These are phyloP conservation scores for Gigaspora rosea DNA, from an alignment of 192 early-diverging fungal genomes.

Conservation along the genomic window DNA sequence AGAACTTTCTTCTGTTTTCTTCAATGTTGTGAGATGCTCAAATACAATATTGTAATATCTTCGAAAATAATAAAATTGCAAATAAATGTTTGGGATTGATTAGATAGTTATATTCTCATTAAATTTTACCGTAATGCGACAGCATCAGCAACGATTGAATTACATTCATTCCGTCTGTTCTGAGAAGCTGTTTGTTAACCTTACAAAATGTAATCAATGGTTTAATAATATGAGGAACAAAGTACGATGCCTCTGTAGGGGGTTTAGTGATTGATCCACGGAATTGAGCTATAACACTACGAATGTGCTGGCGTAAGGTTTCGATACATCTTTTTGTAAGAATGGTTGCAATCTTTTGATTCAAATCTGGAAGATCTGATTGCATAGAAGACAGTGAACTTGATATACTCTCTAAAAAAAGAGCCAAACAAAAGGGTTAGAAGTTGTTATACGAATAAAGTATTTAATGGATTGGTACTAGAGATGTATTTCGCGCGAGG, in stretches of 20 bases:
- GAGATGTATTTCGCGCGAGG: too few species aligned
- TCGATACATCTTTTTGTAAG: slow-evolving; percentile 54
- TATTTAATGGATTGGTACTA: too few species aligned
- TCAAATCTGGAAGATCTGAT: slow-evolving; percentile 42
- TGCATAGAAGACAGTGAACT: slow-evolving; percentile 17
- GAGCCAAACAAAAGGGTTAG: neutral
- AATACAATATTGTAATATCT: slow-evolving; percentile 41
- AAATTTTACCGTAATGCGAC: slow-evolving; percentile 46
- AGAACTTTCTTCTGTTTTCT: slow-evolving; percentile 47
- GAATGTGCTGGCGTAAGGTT: slow-evolving; percentile 38
- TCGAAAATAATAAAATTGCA: neutral
- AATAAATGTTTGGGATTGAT: neutral
- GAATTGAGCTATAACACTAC: slow-evolving; percentile 43
- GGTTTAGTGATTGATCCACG: slow-evolving; percentile 45
- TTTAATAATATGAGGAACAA: slow-evolving; percentile 51
- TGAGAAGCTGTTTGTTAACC: slow-evolving; percentile 39
- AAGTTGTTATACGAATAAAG: too few species aligned
- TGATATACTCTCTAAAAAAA: slow-evolving; percentile 33
- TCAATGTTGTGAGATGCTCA: slow-evolving; percentile 42
- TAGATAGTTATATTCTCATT: neutral
- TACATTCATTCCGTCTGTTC: slow-evolving; percentile 34
- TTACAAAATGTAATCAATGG: slow-evolving; percentile 41
- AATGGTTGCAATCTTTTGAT: slow-evolving; percentile 40
- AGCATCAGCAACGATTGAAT: slow-evolving; percentile 40
- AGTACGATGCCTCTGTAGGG: slow-evolving; percentile 53